Evolutionary conservation across 176 grass and related monocot species (phyloP).

Genomic region (Triticum turgidum): DNA sequence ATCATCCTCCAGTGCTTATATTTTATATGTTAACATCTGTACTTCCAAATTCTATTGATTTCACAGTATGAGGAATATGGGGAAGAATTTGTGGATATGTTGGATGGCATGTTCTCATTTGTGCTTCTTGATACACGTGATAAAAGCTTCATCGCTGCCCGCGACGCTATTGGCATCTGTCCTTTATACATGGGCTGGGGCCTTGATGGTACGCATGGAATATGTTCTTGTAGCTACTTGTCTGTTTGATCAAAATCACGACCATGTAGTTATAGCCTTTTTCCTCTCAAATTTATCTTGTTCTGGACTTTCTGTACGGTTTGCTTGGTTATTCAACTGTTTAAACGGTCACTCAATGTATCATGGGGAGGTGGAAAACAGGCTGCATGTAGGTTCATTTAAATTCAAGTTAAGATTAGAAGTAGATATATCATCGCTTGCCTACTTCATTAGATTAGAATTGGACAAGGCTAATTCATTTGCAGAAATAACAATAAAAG

Average conservation of each 20-base stretch:
- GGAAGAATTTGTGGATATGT: slow-evolving; percentile 91
- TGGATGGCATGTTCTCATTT: slow-evolving; percentile 98
- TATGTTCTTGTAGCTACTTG: slow-evolving; percentile 17
- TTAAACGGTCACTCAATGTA: background rate
- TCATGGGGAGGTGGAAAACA: background rate
- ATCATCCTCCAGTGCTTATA: background rate
- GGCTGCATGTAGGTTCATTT: background rate
- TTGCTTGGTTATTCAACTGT: slow-evolving; percentile 13
- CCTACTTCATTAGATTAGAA: background rate
- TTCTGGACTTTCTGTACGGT: background rate
- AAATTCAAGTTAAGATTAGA: background rate
- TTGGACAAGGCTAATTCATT: background rate
- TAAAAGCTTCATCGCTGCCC: slow-evolving; percentile 95
- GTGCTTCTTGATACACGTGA: slow-evolving; percentile 93
- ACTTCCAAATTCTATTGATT: slow-evolving; percentile 27
- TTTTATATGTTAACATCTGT: background rate
- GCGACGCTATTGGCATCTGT: slow-evolving; percentile 95
- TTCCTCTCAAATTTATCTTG: background rate
- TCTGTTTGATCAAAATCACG: background rate
- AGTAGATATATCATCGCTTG: slow-evolving; percentile 1
- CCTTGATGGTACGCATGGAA: slow-evolving; percentile 70
- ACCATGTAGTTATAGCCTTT: background rate
- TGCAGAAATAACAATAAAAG: background rate
- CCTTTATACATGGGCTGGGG: slow-evolving; percentile 99
- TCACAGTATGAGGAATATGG: slow-evolving; percentile 93